Percentiles rank a stretch among this genome's conserved stretches.
These are phyloP conservation scores for Grosmannia penicillata DNA, from an alignment of 2,329 filamentous ascomycete genomes.

Conservation along the genomic window DNA sequence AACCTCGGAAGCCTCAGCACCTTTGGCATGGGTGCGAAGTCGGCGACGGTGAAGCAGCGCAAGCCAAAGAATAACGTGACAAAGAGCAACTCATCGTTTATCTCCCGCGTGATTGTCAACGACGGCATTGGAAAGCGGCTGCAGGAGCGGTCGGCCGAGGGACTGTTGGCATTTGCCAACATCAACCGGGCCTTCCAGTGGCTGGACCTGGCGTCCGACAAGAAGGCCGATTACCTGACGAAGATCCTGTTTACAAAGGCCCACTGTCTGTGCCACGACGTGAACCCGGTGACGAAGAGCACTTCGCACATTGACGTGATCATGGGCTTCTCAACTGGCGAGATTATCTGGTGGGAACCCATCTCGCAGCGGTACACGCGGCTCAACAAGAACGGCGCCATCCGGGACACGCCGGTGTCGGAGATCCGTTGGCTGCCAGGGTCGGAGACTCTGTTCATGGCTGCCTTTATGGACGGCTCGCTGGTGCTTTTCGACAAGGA, in stretches of 20 bases:
- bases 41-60: slow-evolving; percentile 56
- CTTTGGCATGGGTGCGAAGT: too few species aligned
- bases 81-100: slow-evolving; percentile 97
- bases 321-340: slow-evolving; percentile 90
- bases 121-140: slow-evolving; percentile 68
- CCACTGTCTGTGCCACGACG: slow-evolving; percentile 86
- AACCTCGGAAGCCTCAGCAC: slow-evolving; percentile 52
- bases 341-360: slow-evolving; percentile 98
- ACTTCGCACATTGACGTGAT: slow-evolving; percentile 73
- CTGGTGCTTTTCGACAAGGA: slow-evolving; percentile 95
- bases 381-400: slow-evolving; percentile 90
- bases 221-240: slow-evolving; percentile 76
- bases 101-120: slow-evolving; percentile 88
- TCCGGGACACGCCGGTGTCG: slow-evolving; percentile 73
- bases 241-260: slow-evolving; percentile 97
- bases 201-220: slow-evolving; percentile 70
- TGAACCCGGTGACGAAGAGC: slow-evolving; percentile 72
- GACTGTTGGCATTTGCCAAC: slow-evolving; percentile 84
- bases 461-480: slow-evolving; percentile 81
- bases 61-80: slow-evolving; percentile 98
- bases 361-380: slow-evolving; percentile 91
- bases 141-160: slow-evolving; percentile 62
- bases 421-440: slow-evolving; percentile 89
- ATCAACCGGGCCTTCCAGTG: slow-evolving; percentile 93
- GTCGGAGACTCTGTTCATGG: slow-evolving; percentile 84